Evolutionary conservation across 345 rosid genomes (phyloP).

Genomic region (Camelina hispida): DNA sequence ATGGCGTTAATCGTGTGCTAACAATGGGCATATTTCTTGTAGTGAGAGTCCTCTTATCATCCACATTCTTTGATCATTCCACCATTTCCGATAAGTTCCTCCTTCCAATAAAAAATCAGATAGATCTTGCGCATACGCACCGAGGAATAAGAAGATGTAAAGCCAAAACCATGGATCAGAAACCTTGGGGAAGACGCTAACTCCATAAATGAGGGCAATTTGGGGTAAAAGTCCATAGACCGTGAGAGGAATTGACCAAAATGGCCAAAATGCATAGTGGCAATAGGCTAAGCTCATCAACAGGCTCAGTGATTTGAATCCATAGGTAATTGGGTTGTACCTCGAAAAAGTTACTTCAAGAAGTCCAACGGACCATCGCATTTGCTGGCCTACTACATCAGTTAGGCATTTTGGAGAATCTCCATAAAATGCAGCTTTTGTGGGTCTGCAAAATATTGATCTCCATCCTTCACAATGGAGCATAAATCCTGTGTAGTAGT

Average conservation of each 20-base stretch:
- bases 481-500: slow-evolving; percentile 58
- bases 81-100: slow-evolving; percentile 67
- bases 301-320: slow-evolving; percentile 49
- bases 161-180: slow-evolving; percentile 67
- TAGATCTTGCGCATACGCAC: slow-evolving; percentile 62
- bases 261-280: slow-evolving; percentile 55
- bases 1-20: too few relatives aligned
- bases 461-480: slow-evolving; percentile 79
- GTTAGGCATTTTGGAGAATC: slow-evolving; percentile 54
- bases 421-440: slow-evolving; percentile 65
- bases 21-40: too few relatives aligned
- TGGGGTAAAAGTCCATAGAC: slow-evolving; percentile 71
- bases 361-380: slow-evolving; percentile 73
- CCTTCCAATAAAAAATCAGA: slow-evolving; percentile 49
- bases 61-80: slow-evolving; percentile 77
- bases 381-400: slow-evolving; percentile 54
- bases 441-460: slow-evolving; percentile 61
- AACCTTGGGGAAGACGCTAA: slow-evolving; percentile 60
- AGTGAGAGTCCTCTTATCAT: slow-evolving; percentile 53
- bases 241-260: slow-evolving; percentile 54
- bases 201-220: slow-evolving; percentile 55
- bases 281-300: slow-evolving; percentile 51
- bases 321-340: slow-evolving; percentile 54
- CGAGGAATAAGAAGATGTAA: slow-evolving; percentile 62
- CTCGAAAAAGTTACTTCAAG: slow-evolving; percentile 52